Evolutionary conservation across 257 asterid species (phyloP).

Genomic region (Penstemon eatonii): DNA sequence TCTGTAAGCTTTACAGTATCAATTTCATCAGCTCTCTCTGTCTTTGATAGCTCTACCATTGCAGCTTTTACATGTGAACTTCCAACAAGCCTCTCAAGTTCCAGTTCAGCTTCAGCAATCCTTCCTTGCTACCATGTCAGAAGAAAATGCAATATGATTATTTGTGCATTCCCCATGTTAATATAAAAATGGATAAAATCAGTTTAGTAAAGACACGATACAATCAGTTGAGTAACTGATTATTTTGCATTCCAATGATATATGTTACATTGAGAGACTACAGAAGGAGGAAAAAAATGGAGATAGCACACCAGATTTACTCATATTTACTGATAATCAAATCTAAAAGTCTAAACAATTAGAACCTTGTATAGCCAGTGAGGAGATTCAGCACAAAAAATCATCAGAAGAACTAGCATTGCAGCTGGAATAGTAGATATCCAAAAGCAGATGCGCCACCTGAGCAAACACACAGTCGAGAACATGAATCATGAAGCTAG

Average conservation of each 20-base stretch:
- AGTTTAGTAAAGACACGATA: too few relatives aligned
- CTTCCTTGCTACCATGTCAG: slow-evolving; percentile 63
- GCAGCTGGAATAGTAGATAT: slow-evolving; percentile 76
- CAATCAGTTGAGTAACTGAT: slow-evolving; percentile 3
- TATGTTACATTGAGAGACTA: neutral
- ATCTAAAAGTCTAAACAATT: slow-evolving; percentile 12
- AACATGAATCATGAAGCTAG: slow-evolving; percentile 26
- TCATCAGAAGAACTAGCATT: slow-evolving; percentile 66
- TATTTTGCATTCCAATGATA: neutral
- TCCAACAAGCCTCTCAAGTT: slow-evolving; percentile 82
- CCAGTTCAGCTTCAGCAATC: slow-evolving; percentile 73
- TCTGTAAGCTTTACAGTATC: slow-evolving; percentile 53
- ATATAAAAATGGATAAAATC: neutral
- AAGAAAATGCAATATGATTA: neutral
- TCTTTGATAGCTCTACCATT: slow-evolving; percentile 71
- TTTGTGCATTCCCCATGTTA: slow-evolving; percentile 2
- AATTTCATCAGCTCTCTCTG: slow-evolving; percentile 68
- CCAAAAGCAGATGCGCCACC: slow-evolving; percentile 99
- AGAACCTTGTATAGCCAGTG: slow-evolving; percentile 91
- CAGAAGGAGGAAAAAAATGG: neutral
- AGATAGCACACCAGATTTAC: neutral
- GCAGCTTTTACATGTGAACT: slow-evolving; percentile 67
- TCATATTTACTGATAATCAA: slow-evolving; percentile 15
- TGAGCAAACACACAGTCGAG: slow-evolving; percentile 37
- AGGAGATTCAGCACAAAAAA: slow-evolving; percentile 91